Percentiles rank a stretch among this genome's conserved stretches.
Conservation (phyloP, 2,329 filamentous ascomycete species). For the Tolypocladium amazonense region DNA sequence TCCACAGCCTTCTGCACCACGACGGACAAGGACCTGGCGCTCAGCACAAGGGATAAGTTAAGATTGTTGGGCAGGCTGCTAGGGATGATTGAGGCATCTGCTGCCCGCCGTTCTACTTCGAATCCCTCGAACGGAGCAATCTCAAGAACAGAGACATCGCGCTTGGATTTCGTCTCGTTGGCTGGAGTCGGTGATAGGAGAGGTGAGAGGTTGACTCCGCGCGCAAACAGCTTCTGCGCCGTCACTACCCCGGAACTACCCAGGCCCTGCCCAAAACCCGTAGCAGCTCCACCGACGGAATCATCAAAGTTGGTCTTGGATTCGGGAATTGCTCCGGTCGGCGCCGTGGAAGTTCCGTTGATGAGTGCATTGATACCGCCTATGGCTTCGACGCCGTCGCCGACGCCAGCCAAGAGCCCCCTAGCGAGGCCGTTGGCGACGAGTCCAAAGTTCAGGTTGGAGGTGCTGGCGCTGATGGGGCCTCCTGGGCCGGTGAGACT, state of each 20-base stretch:
- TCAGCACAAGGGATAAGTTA: conserved; percentile 17
- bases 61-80: not conserved
- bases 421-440: conserved; percentile 23
- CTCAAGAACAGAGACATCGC: not conserved
- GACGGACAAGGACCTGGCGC: conserved; percentile 16
- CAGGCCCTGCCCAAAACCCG: conserved; percentile 23
- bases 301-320: conserved; percentile 21
- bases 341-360: conserved; percentile 14
- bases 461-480: not conserved
- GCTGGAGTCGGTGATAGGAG: not conserved
- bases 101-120: not conserved
- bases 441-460: conserved; percentile 11
- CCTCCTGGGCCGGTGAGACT: not conserved
- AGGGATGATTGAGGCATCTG: not conserved
- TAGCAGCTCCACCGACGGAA: conserved; percentile 20
- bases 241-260: conserved; percentile 21
- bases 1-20: conserved; percentile 18
- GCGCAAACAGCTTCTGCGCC: conserved; percentile 15
- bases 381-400: conserved; percentile 19
- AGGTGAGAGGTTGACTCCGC: conserved; percentile 3
- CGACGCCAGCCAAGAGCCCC: conserved; percentile 22
- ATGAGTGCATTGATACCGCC: conserved; percentile 20
- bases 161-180: not conserved
- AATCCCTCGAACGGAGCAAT: not conserved
- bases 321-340: conserved; percentile 7